Evolutionary conservation across 495 filamentous ascomycete species (phyloP), one percentile per base, ranked within the genome.

Genomic region (Aspergillus leporis): DNA sequence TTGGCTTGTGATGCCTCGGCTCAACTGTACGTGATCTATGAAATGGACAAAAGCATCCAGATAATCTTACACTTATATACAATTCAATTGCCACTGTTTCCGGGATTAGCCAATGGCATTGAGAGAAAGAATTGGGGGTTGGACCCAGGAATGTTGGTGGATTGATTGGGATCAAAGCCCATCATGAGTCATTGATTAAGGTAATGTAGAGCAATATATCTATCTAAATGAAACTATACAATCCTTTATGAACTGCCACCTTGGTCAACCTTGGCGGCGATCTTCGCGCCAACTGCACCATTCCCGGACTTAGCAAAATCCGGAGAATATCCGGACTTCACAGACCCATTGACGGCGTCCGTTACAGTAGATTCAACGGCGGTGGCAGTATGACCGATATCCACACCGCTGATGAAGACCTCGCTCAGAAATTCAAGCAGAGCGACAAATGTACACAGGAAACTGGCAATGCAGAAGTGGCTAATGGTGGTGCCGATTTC

Each of bases 401-500:
- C 86, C 12, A 97, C 85, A 0, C 93, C 93, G 8, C 85, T 81
- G 52, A 95, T 86, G 59, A 98, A 90, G 31, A 89, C 74, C 72
- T 90, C 92, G 59, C 91, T 93, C 30, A 96, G 79, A 34, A 88
- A 86, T 75, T 99, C 95, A 57, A 99, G 76, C 21, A 79, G 87
- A 1, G 92, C 89, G 43, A 99, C 93, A 72, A 98, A 99, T 5
- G 96, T 85, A 66, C 91, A 93, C 36, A 98, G 69, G 64, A 89
- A 61, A 69, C 92, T 96, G 18, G 91, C 93, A 72, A 99, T 98
- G 59, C 84, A 84, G 71, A 97, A 99, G 64, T 97, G 91, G 64
- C 84, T 94, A 60, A 99, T 99, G 1, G 89, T 96, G 32, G 90
- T 93, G 49, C 95, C 95, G 66, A 98, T 99, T 65, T 99, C 95